These are phyloP conservation scores for Colletotrichum magnum DNA, from an alignment of 2,329 filamentous ascomycete species.

Conservation along the genomic window DNA sequence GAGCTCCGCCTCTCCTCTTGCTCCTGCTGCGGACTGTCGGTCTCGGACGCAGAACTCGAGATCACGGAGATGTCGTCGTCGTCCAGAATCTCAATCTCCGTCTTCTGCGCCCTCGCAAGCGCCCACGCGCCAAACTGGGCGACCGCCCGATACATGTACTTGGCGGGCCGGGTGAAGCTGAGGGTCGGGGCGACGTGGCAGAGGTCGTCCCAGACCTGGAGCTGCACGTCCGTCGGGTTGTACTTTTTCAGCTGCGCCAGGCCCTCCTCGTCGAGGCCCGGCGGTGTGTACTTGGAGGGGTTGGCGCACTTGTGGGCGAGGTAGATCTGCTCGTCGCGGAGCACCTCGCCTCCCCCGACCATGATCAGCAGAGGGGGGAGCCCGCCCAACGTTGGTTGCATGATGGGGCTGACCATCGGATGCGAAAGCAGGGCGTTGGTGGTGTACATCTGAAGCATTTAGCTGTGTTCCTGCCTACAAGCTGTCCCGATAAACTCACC, in stretches of 20 bases:
- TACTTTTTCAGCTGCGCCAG: conserved; percentile 74
- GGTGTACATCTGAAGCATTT: conserved; percentile 71
- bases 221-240: conserved; percentile 88
- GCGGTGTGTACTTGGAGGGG: conserved; percentile 81
- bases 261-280: conserved; percentile 75
- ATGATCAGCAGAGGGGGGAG: conserved; percentile 90
- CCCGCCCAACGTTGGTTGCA: conserved; percentile 91
- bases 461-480: background rate
- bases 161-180: conserved; percentile 96
- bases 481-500: conserved; percentile 57
- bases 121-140: conserved; percentile 96
- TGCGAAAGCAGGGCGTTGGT: conserved; percentile 89
- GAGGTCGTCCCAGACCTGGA: conserved; percentile 96
- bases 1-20: conserved; percentile 42
- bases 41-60: conserved; percentile 68
- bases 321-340: conserved; percentile 96
- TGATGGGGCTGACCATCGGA: conserved; percentile 88
- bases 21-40: conserved; percentile 46
- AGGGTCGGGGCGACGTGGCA: conserved; percentile 94
- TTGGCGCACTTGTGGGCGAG: conserved; percentile 94
- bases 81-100: conserved; percentile 83
- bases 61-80: conserved; percentile 84
- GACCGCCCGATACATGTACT: conserved; percentile 94
- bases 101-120: conserved; percentile 84
- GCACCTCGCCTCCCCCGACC: conserved; percentile 87